Conservation (phyloP, 75 land plant genomes). For the Sequoia sempervirens region DNA sequence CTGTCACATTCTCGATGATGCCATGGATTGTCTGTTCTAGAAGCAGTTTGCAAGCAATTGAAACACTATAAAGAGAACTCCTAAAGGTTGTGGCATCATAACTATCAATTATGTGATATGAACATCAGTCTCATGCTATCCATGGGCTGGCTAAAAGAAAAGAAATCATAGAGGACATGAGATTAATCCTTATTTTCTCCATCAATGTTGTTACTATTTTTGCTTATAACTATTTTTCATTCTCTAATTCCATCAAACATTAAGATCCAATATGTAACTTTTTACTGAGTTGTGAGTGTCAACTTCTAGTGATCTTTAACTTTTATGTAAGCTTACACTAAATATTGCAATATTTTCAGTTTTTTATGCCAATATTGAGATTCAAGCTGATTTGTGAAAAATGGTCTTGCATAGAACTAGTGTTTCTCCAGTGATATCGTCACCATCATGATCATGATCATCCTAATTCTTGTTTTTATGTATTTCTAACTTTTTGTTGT, state of each 20-base stretch:
- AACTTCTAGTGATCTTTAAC: neutral
- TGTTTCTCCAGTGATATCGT: neutral
- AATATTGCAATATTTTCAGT: neutral
- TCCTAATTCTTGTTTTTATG: neutral
- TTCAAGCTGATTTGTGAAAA: neutral
- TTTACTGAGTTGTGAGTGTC: neutral
- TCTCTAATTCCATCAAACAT: neutral
- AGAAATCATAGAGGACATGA: neutral
- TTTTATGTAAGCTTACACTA: neutral
- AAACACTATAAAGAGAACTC: neutral
- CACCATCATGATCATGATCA: neutral
- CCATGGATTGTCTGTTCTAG: neutral
- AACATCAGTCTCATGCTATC: neutral
- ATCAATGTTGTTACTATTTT: too few species aligned
- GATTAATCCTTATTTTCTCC: neutral
- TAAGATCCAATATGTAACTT: neutral
- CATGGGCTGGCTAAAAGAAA: neutral
- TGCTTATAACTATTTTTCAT: too few species aligned
- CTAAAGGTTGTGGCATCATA: neutral
- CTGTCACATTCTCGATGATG: neutral
- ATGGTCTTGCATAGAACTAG: neutral
- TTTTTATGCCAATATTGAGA: neutral
- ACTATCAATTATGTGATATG: neutral
- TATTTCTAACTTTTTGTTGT: neutral
- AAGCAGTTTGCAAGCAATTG: neutral